A percentile compares a stretch with the other conserved stretches of the same genome.
Conservation (phyloP, 83 land plant genomes). For the Picea abies region DNA sequence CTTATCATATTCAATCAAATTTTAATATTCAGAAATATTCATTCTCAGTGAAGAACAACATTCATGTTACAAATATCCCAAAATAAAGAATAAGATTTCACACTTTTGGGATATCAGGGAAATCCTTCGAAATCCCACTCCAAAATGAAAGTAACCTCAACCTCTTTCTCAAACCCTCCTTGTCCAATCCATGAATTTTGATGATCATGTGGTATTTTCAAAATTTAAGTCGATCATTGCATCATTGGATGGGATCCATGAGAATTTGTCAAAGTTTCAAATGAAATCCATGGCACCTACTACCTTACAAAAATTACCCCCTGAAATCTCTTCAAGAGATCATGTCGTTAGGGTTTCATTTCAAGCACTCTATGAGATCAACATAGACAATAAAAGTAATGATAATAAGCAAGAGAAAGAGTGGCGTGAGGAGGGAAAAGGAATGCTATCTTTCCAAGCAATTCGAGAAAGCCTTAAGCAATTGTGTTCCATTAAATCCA, state of each 20-base stretch:
- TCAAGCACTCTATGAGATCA: conserved; percentile 38
- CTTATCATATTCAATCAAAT: too few relatives aligned
- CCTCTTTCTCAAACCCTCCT: too few relatives aligned
- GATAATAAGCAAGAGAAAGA: too few relatives aligned
- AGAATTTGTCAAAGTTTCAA: conserved; percentile 46
- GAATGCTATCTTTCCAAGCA: conserved; percentile 23
- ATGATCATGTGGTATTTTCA: not conserved
- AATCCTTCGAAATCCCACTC: too few relatives aligned
- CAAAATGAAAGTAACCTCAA: too few relatives aligned
- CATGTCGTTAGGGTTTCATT: conserved; percentile 30
- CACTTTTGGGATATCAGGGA: too few relatives aligned
- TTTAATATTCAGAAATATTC: too few relatives aligned
- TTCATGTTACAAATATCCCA: too few relatives aligned
- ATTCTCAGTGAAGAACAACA: too few relatives aligned
- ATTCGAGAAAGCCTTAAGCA: conserved; percentile 49
- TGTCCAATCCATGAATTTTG: too few relatives aligned
- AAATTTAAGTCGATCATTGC: not conserved
- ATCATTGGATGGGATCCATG: conserved; percentile 51
- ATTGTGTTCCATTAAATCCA: not conserved
- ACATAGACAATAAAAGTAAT: not conserved
- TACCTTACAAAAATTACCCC: not conserved
- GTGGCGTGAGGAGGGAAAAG: not conserved
- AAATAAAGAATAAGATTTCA: too few relatives aligned
- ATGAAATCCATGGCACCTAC: conserved; percentile 21
- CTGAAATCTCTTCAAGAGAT: not conserved